Conservation (phyloP, 2,329 filamentous ascomycete genomes). For the Cladosporium sp. region DNA sequence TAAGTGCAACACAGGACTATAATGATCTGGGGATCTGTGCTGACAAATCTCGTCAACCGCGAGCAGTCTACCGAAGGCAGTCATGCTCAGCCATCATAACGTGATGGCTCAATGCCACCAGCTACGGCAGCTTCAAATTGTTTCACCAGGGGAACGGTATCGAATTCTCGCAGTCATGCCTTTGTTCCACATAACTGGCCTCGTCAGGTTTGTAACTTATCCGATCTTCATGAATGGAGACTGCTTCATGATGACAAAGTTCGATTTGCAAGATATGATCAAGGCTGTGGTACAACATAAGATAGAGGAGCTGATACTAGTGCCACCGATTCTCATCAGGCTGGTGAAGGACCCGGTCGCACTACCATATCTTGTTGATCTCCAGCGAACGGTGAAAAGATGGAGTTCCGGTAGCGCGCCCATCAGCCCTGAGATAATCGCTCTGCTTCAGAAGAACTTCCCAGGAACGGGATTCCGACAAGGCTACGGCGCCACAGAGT, state of each 20-base stretch:
- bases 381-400: slow-evolving; percentile 41
- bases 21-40: background rate
- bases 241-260: slow-evolving; percentile 58
- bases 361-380: slow-evolving; percentile 51
- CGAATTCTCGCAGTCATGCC: slow-evolving; percentile 54
- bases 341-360: slow-evolving; percentile 54
- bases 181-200: slow-evolving; percentile 59
- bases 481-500: slow-evolving; percentile 67
- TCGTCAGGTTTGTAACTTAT: slow-evolving; percentile 59
- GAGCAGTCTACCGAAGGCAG: slow-evolving; percentile 41
- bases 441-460: slow-evolving; percentile 51
- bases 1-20: background rate
- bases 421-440: slow-evolving; percentile 52
- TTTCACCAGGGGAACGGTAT: slow-evolving; percentile 45
- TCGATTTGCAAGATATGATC: slow-evolving; percentile 57
- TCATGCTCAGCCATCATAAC: slow-evolving; percentile 49
- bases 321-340: slow-evolving; percentile 58
- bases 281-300: slow-evolving; percentile 46
- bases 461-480: slow-evolving; percentile 60
- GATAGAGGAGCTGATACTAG: slow-evolving; percentile 53
- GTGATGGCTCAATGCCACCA: slow-evolving; percentile 59
- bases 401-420: slow-evolving; percentile 61
- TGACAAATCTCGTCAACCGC: background rate
- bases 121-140: slow-evolving; percentile 41
- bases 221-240: slow-evolving; percentile 59